Base-by-base conservation (phyloP, 2,329 filamentous ascomycete species). In the Blastomyces silverae region DNA sequence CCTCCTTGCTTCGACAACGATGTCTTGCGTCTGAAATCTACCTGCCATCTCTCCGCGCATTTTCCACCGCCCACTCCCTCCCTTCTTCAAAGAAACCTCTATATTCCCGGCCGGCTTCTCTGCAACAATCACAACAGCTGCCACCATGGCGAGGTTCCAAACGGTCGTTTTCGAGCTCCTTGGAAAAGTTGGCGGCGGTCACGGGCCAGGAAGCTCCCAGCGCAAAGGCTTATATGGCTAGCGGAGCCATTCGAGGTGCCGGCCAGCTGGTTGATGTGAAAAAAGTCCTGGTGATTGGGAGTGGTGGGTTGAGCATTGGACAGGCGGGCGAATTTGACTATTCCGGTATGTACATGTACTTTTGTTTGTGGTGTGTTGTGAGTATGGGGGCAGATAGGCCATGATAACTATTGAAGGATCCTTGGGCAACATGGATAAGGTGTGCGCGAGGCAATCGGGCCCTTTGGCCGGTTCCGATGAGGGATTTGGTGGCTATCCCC, bases 261-360 rank as follows among this genome's bases (percentile, higher is more conserved):
- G 84, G 85, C 73, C 84, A 93, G 72, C 81, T 90, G 64, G 89
- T 97, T 61, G 86, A 96, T 76, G 92, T 97, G 69, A 96, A 96
- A 83, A 97, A 97, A 82, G 93, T 97, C 62, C 82, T 97, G 67
- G 92, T 97, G 71, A 96, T 97, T 81, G 93, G 93, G 66, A 92
- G 89, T 80, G 93, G 93, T 81, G 93, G 93, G 79, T 84, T 97
- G 71, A 91, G 91, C 77, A 97, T 97, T 85, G 93, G 93, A 69
- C 93, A 97, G 80, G 93, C 93, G 69, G 93, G 93, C 81, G 93
- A 97, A 82, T 97, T 97, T 73, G 93, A 97, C 80, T 97, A 97
- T 79, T 97, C 94, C 78, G 93, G 92, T 96, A 83, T 70, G 87
- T 83, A 68, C 28, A 25, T 46, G 2, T 58, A 17, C 20, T n/a